These are phyloP conservation scores for Dunaliella primolecta DNA, from an alignment of 139 green algal genomes.

Conservation along the genomic window DNA sequence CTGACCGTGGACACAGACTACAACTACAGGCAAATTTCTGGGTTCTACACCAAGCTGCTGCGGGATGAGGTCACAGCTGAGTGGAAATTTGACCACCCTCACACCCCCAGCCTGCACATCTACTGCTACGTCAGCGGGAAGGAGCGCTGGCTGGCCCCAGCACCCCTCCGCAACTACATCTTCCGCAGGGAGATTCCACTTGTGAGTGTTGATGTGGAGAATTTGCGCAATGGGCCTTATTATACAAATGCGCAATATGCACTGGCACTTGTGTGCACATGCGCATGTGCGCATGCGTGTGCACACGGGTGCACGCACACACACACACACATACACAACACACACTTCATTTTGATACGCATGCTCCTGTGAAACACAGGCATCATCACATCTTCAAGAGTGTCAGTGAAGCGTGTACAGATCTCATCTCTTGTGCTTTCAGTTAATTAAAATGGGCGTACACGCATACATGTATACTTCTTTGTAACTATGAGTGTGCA, in stretches of 20 bases:
- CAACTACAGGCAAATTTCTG: constrained; percentile 76
- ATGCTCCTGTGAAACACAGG: too few species aligned
- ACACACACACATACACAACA: background rate
- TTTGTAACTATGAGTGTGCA: too few species aligned
- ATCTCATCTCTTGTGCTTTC: too few species aligned
- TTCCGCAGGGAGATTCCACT: constrained; percentile 89
- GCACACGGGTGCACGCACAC: background rate
- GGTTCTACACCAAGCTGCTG: constrained; percentile 71
- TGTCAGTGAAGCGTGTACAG: too few species aligned
- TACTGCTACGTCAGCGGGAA: constrained; percentile 89
- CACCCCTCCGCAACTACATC: constrained; percentile 81
- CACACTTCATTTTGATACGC: too few species aligned
- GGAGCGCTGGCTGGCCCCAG: constrained; percentile 77
- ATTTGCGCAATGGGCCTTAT: too few species aligned
- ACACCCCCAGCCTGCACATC: constrained; percentile 66
- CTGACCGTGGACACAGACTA: constrained; percentile 74
- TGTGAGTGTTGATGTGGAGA: constrained; percentile 40
- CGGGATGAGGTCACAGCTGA: constrained; percentile 86
- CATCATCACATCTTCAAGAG: too few species aligned
- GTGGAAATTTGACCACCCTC: constrained; percentile 44
- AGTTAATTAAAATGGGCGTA: too few species aligned
- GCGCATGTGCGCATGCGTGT: background rate
- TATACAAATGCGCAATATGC: too few species aligned
- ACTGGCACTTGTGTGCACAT: background rate
- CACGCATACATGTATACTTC: too few species aligned